Percentiles rank a stretch among this genome's conserved stretches.
Conservation (phyloP, 345 rosid genomes). For the Sapria himalayana region DNA sequence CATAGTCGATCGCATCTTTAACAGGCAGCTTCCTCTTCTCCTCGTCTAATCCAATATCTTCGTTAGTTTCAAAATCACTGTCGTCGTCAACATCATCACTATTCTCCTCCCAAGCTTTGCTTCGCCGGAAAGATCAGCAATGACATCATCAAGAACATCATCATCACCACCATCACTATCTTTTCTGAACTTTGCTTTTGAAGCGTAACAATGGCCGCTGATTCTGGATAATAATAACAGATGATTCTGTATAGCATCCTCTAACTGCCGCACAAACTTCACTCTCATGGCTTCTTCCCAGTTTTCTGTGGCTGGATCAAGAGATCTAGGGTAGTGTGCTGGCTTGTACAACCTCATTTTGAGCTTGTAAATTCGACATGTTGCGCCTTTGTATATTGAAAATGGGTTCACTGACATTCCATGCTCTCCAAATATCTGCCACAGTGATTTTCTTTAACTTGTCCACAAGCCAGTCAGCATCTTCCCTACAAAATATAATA, state of each 20-base stretch:
- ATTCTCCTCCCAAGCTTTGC: constrained; percentile 14
- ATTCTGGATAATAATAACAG: constrained; percentile 40
- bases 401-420: constrained; percentile 41
- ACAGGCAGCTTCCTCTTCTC: constrained; percentile 33
- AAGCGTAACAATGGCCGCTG: constrained; percentile 28
- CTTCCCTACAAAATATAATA: too few species aligned
- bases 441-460: constrained; percentile 63
- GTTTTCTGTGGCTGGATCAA: constrained; percentile 25
- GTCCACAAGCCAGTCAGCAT: constrained; percentile 42
- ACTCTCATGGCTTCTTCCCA: constrained; percentile 41
- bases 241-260: constrained; percentile 74
- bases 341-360: constrained; percentile 48
- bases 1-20: constrained; percentile 64
- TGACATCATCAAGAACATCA: too few species aligned
- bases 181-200: constrained; percentile 17
- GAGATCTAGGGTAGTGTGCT: constrained; percentile 30
- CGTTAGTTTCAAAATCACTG: constrained; percentile 30
- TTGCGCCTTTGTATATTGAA: constrained; percentile 13
- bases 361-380: constrained; percentile 60
- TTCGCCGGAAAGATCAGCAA: too few species aligned
- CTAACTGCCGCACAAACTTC: constrained; percentile 52
- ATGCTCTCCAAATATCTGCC: constrained; percentile 58
- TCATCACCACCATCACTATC: constrained; percentile 29
- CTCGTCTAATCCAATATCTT: constrained; percentile 78
- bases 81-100: constrained; percentile 25